Base-by-base conservation (phyloP, 2,329 filamentous ascomycete species). In the Lasiodiplodia gonubiensis region DNA sequence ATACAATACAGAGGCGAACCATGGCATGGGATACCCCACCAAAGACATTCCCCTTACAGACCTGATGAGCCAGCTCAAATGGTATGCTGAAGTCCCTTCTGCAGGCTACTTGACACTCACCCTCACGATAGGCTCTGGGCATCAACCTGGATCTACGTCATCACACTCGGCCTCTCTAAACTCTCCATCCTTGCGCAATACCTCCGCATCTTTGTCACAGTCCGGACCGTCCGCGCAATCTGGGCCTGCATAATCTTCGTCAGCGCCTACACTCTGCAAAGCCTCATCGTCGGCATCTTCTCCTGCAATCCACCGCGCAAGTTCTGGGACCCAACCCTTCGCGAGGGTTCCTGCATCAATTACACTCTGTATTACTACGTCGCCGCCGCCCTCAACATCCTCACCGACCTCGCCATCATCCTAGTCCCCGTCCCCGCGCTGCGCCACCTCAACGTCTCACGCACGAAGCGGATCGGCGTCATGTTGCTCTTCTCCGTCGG, bases 111-210 rank as follows among this genome's bases (percentile, higher is more conserved):
- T 12, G 25, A 21, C 21, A 4, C 48, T 64, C 48, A 64, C 21
- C 8, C 14, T 10, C 1, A 14, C 16, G 5, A 2, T 35, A 66
- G 63, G 51, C 77, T 78, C 60, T 78, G 76, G 76, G 73, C 72
- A 18, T 74, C 73, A 42, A 68, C 77, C 1, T 77, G 74, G 74
- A 70, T 76, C 7, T 78, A 78, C 64, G 72, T 74, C 55, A 69
- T 78, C 25, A 65, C 74, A 8, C 71, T 78, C n/a, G 74, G 72
- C 5, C 69, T 71, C 35, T 76, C 71, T n/a, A 78, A 77, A 60
- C 63, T 77, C 2, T 75, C 75, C 2, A 75, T 78, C 46, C 63
- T 66, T 3, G 51, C 39, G 18, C 65, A 60, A 18, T 76, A 75
- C 42, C 71, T 76, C 16, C 70, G 74, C 30, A 75, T 76, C 55